These are phyloP conservation scores for Delonix regia DNA, from an alignment of 306 rosid species.

Conservation along the genomic window DNA sequence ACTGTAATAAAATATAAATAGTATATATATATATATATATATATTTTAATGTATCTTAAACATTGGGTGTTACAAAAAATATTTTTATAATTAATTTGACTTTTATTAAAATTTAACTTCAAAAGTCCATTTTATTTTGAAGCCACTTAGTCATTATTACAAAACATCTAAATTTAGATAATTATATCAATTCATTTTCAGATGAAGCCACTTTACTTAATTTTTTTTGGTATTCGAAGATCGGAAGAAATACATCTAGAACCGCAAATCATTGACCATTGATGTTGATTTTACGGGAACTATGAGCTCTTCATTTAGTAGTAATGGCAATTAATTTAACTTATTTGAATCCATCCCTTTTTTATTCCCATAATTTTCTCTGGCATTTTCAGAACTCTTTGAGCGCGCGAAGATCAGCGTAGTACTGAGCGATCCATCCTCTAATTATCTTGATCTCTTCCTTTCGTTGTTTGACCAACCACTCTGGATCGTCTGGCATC, in stretches of 20 bases:
- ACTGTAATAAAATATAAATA: too few species aligned
- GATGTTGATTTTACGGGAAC: not conserved
- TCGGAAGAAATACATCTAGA: not conserved
- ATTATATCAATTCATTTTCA: too few species aligned
- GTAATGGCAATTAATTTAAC: not conserved
- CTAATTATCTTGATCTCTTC: conserved; percentile 42
- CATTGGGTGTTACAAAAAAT: too few species aligned
- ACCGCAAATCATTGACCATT: not conserved
- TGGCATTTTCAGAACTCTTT: not conserved
- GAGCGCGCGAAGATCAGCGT: conserved; percentile 39
- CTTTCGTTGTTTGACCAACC: conserved; percentile 52
- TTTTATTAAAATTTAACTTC: too few species aligned
- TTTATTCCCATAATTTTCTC: not conserved
- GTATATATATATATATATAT: too few species aligned
- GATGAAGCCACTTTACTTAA: too few species aligned
- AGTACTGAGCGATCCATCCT: conserved; percentile 51
- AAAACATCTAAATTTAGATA: too few species aligned
- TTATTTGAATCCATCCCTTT: not conserved
- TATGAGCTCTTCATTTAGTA: not conserved
- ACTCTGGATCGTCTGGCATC: conserved; percentile 45
- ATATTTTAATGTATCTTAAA: too few species aligned
- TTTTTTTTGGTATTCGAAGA: too few species aligned
- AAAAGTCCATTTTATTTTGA: too few species aligned
- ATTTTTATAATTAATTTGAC: too few species aligned
- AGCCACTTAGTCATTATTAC: too few species aligned